A percentile compares a stretch with the other conserved stretches of the same genome.
phyloP scores from a whole-genome alignment of 2,329 filamentous ascomycete species.

The Coniochaeta hoffmannii region DNA sequence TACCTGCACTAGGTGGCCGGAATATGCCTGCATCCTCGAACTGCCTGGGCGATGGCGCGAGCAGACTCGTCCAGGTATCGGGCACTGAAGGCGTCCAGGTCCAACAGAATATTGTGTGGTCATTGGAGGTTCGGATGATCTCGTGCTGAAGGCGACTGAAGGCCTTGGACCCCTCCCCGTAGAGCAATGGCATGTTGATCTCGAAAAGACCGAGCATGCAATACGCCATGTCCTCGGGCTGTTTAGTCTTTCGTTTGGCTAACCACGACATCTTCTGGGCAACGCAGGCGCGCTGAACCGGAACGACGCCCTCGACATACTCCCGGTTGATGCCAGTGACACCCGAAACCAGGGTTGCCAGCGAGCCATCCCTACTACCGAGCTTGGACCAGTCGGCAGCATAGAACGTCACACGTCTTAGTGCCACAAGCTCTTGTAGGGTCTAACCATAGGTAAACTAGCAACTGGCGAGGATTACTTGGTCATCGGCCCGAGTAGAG shows the following conservation, averaged over 20 bases:
- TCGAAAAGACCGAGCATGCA: constrained; percentile 7
- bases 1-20: too few species aligned
- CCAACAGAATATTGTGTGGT: not conserved
- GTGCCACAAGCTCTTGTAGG: constrained; percentile 8
- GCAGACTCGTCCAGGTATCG: not conserved
- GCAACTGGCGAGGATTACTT: not conserved
- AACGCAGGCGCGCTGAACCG: not conserved
- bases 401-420: constrained; percentile 4
- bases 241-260: constrained; percentile 1
- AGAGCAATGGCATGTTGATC: constrained; percentile 8
- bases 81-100: not conserved
- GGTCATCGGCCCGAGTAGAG: not conserved
- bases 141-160: constrained; percentile 6
- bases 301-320: not conserved
- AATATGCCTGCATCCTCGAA: not conserved
- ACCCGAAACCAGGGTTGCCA: not conserved
- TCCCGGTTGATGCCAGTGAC: not conserved
- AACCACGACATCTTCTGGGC: constrained; percentile 9
- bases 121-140: constrained; percentile 2
- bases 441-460: constrained; percentile 10
- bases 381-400: constrained; percentile 1
- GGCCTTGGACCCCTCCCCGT: constrained; percentile 6
- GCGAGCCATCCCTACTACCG: not conserved
- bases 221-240: constrained; percentile 8
- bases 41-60: too few species aligned